Evolutionary conservation across 805 yeast genomes (phyloP).

Genomic region (Kazachstania viticola): DNA sequence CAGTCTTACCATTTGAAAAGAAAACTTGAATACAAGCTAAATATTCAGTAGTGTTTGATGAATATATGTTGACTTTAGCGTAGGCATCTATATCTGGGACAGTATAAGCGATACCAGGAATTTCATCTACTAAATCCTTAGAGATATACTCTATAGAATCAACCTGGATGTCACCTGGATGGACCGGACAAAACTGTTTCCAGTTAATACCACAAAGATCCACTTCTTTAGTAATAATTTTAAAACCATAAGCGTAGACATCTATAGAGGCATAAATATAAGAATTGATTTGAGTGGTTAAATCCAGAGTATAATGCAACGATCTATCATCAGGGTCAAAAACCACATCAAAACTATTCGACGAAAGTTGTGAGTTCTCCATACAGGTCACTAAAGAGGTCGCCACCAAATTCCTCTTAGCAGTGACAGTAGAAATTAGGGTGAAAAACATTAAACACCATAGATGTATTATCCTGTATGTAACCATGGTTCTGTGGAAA

Average conservation of each 20-base stretch:
- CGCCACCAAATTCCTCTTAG: slow-evolving; percentile 30
- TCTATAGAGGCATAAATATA: slow-evolving; percentile 57
- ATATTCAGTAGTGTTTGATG: slow-evolving; percentile 28
- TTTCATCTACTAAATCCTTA: slow-evolving; percentile 35
- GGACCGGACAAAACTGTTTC: slow-evolving; percentile 85
- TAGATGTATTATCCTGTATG: too few relatives aligned
- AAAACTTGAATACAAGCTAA: slow-evolving; percentile 69
- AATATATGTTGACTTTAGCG: slow-evolving; percentile 43
- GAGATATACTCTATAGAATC: slow-evolving; percentile 56
- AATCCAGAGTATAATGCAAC: slow-evolving; percentile 54
- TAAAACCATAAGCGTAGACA: slow-evolving; percentile 80
- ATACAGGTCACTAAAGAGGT: slow-evolving; percentile 79
- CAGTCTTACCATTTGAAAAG: slow-evolving; percentile 69
- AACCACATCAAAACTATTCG: slow-evolving; percentile 60
- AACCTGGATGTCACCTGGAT: slow-evolving; percentile 70
- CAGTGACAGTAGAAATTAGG: neutral
- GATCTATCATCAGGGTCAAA: slow-evolving; percentile 65
- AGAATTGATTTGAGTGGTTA: slow-evolving; percentile 57
- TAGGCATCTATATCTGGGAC: slow-evolving; percentile 84
- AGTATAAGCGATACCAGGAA: slow-evolving; percentile 77
- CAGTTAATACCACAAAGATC: slow-evolving; percentile 55
- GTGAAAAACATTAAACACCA: too few relatives aligned
- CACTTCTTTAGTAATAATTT: slow-evolving; percentile 43
- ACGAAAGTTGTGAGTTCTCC: slow-evolving; percentile 62
- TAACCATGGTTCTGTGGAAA: too few relatives aligned